Percentiles rank a stretch among this genome's conserved stretches.
phyloP scores from a whole-genome alignment of 257 asterid genomes.

The Nicotiana benthamiana region DNA sequence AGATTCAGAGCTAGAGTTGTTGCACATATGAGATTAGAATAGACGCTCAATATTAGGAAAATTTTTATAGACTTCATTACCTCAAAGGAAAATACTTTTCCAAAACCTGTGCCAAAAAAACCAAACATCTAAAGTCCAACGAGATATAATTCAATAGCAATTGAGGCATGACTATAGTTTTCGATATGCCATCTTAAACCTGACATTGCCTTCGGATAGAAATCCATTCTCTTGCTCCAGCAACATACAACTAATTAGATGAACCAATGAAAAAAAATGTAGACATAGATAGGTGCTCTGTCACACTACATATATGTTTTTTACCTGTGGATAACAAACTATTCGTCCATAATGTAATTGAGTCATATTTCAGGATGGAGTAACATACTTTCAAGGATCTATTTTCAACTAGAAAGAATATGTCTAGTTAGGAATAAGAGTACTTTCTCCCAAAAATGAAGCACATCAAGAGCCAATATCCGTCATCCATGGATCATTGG shows the following conservation, averaged over 20 bases:
- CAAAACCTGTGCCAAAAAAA: constrained; percentile 6
- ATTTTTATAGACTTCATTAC: not conserved
- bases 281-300: too few relatives aligned
- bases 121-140: constrained; percentile 2
- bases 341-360: not conserved
- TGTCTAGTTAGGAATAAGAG: too few relatives aligned
- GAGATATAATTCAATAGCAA: not conserved
- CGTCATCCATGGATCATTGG: too few relatives aligned
- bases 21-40: not conserved
- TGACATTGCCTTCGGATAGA: not conserved
- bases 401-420: too few relatives aligned
- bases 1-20: not conserved
- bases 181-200: not conserved
- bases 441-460: too few relatives aligned
- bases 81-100: not conserved
- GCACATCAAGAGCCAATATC: too few relatives aligned
- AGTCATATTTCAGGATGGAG: not conserved
- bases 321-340: not conserved
- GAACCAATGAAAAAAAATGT: not conserved
- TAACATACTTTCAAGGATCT: not conserved
- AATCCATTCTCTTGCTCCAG: not conserved
- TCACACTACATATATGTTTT: too few relatives aligned
- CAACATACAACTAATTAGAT: not conserved
- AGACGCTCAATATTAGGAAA: too few relatives aligned
- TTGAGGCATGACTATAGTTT: not conserved